Percentiles rank a stretch among this genome's conserved stretches.
These are phyloP conservation scores for Udeniomyces megalosporus DNA, from an alignment of 768 basidiomycete genomes.

Conservation along the genomic window DNA sequence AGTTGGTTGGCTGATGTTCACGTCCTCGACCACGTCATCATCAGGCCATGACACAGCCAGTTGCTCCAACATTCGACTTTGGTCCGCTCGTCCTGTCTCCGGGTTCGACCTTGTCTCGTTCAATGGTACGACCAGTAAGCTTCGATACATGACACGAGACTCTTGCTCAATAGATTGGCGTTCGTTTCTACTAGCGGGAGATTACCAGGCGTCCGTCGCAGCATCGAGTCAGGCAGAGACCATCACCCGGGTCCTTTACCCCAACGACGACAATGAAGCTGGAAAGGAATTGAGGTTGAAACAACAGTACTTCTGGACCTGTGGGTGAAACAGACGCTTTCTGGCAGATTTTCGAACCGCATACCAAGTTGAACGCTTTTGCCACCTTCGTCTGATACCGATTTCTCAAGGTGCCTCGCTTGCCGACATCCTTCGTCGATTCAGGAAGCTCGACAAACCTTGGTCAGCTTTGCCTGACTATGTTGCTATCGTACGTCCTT, in stretches of 20 bases:
- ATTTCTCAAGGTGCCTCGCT: conserved; percentile 10
- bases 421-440: conserved; percentile 12
- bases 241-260: conserved; percentile 89
- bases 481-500: conserved; percentile 73
- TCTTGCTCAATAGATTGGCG: no score
- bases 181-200: no score
- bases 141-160: no score
- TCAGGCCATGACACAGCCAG: conserved; percentile 49
- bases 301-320: conserved; percentile 68
- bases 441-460: conserved; percentile 48
- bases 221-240: conserved; percentile 78
- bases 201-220: conserved; percentile 40
- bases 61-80: conserved; percentile 65
- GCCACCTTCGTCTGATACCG: background rate
- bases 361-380: no score
- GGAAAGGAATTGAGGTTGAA: conserved; percentile 51
- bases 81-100: conserved; percentile 44
- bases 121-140: no score
- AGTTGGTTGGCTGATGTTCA: no score
- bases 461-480: conserved; percentile 66
- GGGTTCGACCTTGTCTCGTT: conserved; percentile 18
- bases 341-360: no score
- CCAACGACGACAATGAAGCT: conserved; percentile 59
- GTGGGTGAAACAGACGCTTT: no score
- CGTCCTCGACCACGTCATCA: no score